These are phyloP conservation scores for Plantago major DNA, from an alignment of 257 asterid genomes.

Conservation along the genomic window DNA sequence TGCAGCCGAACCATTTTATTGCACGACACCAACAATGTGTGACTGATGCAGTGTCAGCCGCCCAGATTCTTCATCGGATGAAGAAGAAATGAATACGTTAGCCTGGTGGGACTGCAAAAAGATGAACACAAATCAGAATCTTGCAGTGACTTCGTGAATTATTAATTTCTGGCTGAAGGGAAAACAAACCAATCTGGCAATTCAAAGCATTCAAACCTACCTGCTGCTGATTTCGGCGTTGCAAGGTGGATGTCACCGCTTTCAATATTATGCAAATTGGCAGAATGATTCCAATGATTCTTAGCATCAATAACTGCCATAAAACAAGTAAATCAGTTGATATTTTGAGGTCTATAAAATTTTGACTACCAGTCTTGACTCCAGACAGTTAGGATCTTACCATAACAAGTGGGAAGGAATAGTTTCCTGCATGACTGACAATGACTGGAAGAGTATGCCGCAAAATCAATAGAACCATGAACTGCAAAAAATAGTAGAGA, in stretches of 20 bases:
- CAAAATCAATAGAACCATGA: constrained; percentile 73
- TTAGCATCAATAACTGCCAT: constrained; percentile 63
- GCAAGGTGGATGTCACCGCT: constrained; percentile 59
- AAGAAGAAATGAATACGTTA: constrained; percentile 27
- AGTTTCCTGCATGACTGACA: constrained; percentile 56
- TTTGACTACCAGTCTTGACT: not conserved
- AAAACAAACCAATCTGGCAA: not conserved
- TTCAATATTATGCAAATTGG: constrained; percentile 80
- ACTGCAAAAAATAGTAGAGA: constrained; percentile 37
- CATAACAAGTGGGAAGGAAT: constrained; percentile 67
- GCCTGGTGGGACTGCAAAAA: constrained; percentile 34
- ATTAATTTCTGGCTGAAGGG: not conserved
- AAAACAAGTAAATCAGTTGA: constrained; percentile 12
- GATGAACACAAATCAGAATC: constrained; percentile 6
- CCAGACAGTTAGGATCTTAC: constrained; percentile 34
- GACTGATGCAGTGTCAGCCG: constrained; percentile 23
- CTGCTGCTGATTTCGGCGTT: constrained; percentile 56
- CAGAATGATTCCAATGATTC: constrained; percentile 64
- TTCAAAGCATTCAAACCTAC: not conserved
- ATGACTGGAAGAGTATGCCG: constrained; percentile 81
- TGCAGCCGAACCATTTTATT: not conserved
- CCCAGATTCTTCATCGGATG: constrained; percentile 56
- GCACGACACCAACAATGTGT: constrained; percentile 19
- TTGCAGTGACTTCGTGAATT: not conserved
- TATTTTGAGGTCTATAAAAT: not conserved